Conservation (phyloP, 805 yeast genomes). For the Candida koratica region DNA sequence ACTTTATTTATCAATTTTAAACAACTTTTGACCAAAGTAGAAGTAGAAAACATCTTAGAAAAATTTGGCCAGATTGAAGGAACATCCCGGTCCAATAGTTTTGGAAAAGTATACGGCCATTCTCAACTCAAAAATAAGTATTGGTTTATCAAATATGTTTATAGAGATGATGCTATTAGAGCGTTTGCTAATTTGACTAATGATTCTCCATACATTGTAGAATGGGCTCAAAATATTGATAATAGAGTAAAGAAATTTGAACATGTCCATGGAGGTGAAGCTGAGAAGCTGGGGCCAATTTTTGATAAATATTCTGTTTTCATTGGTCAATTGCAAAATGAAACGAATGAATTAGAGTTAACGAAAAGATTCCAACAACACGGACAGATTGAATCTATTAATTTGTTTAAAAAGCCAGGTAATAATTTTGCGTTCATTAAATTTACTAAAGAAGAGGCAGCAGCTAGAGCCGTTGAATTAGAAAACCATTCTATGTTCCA, state of each 20-base stretch:
- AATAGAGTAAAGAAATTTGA: background rate
- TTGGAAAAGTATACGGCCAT: slow-evolving; percentile 34
- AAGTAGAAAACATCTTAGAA: slow-evolving; percentile 38
- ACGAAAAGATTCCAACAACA: slow-evolving; percentile 58
- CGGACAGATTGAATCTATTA: slow-evolving; percentile 59
- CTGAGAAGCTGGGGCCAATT: slow-evolving; percentile 1
- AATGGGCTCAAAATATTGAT: slow-evolving; percentile 85
- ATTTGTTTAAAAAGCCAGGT: slow-evolving; percentile 48
- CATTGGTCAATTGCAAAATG: slow-evolving; percentile 65
- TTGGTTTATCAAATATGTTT: slow-evolving; percentile 78
- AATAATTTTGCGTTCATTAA: slow-evolving; percentile 71
- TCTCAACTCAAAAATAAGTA: slow-evolving; percentile 19
- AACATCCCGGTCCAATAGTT: slow-evolving; percentile 27
- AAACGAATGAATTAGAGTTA: slow-evolving; percentile 53
- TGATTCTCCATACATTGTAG: slow-evolving; percentile 54
- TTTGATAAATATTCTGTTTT: slow-evolving; percentile 72
- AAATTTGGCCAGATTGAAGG: slow-evolving; percentile 77
- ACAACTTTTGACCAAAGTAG: slow-evolving; percentile 20
- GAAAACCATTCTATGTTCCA: slow-evolving; percentile 77
- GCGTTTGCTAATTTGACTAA: slow-evolving; percentile 70
- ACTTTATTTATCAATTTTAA: slow-evolving; percentile 60
- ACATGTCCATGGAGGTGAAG: background rate
- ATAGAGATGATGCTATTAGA: slow-evolving; percentile 81
- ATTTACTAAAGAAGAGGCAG: slow-evolving; percentile 61
- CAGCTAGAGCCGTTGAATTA: slow-evolving; percentile 81